Conservation (phyloP, 768 basidiomycete genomes). For the Tricholoma hemisulphureum region DNA sequence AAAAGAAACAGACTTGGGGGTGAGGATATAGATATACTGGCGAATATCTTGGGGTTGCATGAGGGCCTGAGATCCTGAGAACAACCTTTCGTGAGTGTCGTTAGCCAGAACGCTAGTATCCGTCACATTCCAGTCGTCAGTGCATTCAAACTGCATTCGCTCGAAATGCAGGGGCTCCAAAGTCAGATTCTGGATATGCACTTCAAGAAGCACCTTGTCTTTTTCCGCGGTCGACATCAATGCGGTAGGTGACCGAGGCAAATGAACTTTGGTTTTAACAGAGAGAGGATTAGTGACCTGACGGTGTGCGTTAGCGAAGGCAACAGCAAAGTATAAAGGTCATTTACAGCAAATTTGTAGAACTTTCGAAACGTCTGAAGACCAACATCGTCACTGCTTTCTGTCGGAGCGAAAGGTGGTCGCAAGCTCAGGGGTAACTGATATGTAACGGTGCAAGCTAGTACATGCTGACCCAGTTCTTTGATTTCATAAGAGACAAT, state of each 20-base stretch:
- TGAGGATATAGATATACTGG: constrained; percentile 85
- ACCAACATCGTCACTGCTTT: constrained; percentile 51
- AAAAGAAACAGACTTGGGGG: constrained; percentile 44
- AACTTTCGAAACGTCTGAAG: constrained; percentile 81
- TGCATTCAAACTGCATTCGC: constrained; percentile 74
- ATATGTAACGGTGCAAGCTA: constrained; percentile 84
- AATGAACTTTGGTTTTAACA: constrained; percentile 92
- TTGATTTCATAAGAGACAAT: constrained; percentile 88
- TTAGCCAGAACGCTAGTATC: constrained; percentile 49
- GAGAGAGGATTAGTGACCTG: constrained; percentile 94
- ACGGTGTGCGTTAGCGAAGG: constrained; percentile 1
- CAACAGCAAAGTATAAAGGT: not conserved
- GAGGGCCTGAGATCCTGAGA: constrained; percentile 61
- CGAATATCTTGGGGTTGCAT: constrained; percentile 84
- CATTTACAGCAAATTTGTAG: constrained; percentile 85
- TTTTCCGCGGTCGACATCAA: constrained; percentile 61
- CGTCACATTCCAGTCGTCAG: constrained; percentile 60
- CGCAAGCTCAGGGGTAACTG: constrained; percentile 61
- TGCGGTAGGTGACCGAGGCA: constrained; percentile 70
- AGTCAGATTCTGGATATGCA: constrained; percentile 88
- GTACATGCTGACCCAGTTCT: constrained; percentile 87
- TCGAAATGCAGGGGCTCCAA: constrained; percentile 76
- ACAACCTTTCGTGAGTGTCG: constrained; percentile 38
- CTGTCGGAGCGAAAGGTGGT: constrained; percentile 45
- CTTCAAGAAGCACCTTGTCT: constrained; percentile 86